Evolutionary conservation across 768 basidiomycete genomes (phyloP).

Genomic region (Pulveroboletus sp.): DNA sequence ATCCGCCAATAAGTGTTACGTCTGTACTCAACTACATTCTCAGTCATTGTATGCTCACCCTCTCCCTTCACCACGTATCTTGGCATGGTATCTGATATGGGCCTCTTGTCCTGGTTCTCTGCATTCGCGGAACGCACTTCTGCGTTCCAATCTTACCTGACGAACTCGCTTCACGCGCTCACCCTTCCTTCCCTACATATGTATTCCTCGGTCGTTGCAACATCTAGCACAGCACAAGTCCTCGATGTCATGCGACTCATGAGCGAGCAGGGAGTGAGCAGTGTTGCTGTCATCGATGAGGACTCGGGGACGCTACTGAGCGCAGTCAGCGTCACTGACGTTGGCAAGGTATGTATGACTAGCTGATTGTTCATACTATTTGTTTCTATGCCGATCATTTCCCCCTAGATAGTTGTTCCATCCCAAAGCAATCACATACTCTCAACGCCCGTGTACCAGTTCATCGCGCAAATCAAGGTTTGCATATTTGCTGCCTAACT

Average conservation of each 20-base stretch:
- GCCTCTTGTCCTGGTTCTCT: constrained; percentile 67
- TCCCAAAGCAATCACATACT: constrained; percentile 78
- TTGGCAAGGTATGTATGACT: constrained; percentile 63
- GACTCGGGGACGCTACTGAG: constrained; percentile 60
- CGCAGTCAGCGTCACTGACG: constrained; percentile 78
- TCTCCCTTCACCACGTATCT: constrained; percentile 45
- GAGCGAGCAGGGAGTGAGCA: constrained; percentile 84
- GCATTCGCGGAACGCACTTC: constrained; percentile 44
- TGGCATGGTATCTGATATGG: constrained; percentile 73
- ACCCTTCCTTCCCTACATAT: constrained; percentile 64
- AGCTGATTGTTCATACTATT: background rate
- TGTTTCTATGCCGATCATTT: background rate
- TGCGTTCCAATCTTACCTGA: constrained; percentile 37
- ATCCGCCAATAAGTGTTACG: background rate
- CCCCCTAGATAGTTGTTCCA: constrained; percentile 66
- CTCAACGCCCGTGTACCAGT: constrained; percentile 61
- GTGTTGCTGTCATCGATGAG: constrained; percentile 71
- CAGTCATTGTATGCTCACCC: constrained; percentile 55
- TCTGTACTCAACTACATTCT: background rate
- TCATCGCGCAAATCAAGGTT: constrained; percentile 72
- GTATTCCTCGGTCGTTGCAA: constrained; percentile 58
- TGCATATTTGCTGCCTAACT: constrained; percentile 2
- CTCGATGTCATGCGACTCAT: constrained; percentile 81
- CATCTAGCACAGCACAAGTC: constrained; percentile 56
- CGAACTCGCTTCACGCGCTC: constrained; percentile 52